A percentile compares a stretch with the other conserved stretches of the same genome.
These are phyloP conservation scores for Eimeria necatrix DNA, from an alignment of 169 alveolate species.

Conservation along the genomic window DNA sequence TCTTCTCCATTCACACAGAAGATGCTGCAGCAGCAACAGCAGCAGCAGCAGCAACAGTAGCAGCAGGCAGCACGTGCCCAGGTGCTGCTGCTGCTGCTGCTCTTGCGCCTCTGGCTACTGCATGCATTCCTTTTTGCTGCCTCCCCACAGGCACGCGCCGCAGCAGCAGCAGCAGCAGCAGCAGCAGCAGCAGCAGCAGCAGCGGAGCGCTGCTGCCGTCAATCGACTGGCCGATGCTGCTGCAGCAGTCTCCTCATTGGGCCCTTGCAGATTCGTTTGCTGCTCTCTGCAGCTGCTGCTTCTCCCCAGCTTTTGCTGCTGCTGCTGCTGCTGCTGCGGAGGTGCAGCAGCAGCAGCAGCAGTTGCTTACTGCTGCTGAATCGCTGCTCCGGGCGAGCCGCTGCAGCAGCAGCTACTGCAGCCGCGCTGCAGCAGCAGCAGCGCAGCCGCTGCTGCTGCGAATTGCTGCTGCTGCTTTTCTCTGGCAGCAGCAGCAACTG, in stretches of 20 bases:
- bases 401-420: conserved; percentile 33
- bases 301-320: conserved; percentile 16
- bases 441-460: conserved; percentile 66
- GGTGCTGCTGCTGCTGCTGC: conserved; percentile 37
- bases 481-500: conserved; percentile 48
- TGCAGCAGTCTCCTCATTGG: conserved; percentile 40
- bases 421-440: conserved; percentile 38
- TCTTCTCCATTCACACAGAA: not conserved
- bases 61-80: not conserved
- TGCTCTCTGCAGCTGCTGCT: conserved; percentile 43
- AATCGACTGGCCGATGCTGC: not conserved
- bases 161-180: conserved; percentile 33
- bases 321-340: conserved; percentile 1
- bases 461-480: conserved; percentile 56
- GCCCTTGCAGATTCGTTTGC: conserved; percentile 4
- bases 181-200: conserved; percentile 66
- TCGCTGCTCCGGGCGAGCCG: conserved; percentile 32
- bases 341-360: conserved; percentile 29
- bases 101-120: not conserved
- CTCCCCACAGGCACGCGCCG: too few relatives aligned
- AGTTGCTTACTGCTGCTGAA: conserved; percentile 6
- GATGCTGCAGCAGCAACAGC: not conserved
- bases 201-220: not conserved
- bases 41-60: conserved; percentile 8
- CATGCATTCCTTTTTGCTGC: not conserved